These are phyloP conservation scores for Stemphylium lycopersici DNA, from an alignment of 2,329 filamentous ascomycete genomes.

Conservation along the genomic window DNA sequence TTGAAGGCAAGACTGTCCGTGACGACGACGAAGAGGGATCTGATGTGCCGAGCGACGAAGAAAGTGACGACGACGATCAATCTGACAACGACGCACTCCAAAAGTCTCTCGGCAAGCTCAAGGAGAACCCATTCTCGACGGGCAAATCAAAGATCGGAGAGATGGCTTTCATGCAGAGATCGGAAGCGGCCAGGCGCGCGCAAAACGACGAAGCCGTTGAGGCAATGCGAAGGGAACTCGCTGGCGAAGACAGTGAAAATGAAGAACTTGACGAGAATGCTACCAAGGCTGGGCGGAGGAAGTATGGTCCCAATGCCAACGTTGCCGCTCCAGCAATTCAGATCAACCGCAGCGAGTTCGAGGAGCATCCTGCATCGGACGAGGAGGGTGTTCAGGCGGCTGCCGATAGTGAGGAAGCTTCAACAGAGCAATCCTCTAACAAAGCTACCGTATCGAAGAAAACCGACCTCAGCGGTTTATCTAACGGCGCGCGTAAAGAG, in stretches of 20 bases:
- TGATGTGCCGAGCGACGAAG: constrained; percentile 57
- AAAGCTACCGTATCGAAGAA: constrained; percentile 13
- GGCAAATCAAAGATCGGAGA: constrained; percentile 71
- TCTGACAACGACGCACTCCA: constrained; percentile 52
- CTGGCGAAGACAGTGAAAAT: constrained; percentile 62
- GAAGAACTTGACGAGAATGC: constrained; percentile 61
- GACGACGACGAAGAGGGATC: constrained; percentile 57
- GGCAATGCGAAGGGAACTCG: constrained; percentile 70
- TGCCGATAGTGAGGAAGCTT: constrained; percentile 32
- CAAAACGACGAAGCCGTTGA: constrained; percentile 75
- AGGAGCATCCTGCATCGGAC: constrained; percentile 62
- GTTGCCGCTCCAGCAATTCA: constrained; percentile 39
- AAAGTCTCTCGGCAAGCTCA: constrained; percentile 45
- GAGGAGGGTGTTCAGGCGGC: constrained; percentile 32
- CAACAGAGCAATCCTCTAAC: constrained; percentile 19
- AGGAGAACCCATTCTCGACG: constrained; percentile 60
- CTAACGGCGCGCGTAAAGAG: constrained; percentile 20
- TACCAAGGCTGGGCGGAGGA: constrained; percentile 70
- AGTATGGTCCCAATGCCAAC: constrained; percentile 64
- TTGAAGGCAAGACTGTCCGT: constrained; percentile 71
- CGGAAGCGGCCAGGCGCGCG: constrained; percentile 77
- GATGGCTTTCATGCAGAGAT: constrained; percentile 95
- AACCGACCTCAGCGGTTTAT: constrained; percentile 17
- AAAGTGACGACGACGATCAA: constrained; percentile 65
- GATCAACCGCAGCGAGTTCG: constrained; percentile 61